Conservation (phyloP, 257 asterid genomes). For the Ajuga chamaepitys region DNA sequence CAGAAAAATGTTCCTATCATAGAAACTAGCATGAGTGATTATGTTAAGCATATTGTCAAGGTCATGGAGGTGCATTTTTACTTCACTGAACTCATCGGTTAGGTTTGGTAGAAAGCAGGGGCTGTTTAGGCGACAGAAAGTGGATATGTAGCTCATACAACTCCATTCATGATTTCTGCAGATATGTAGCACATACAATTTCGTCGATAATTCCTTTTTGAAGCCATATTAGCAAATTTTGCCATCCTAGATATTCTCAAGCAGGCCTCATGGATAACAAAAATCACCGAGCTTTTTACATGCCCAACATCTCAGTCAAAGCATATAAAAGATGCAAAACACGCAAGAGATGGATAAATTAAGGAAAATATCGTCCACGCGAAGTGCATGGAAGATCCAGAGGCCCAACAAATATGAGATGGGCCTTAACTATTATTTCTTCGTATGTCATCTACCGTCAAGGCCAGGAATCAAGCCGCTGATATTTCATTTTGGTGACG, state of each 20-base stretch:
- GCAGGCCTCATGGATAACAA: background rate
- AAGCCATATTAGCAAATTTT: background rate
- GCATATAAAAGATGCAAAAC: background rate
- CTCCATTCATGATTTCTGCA: no score
- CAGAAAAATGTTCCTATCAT: background rate
- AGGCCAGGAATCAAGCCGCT: background rate
- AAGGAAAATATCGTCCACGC: background rate
- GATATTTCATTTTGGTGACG: background rate
- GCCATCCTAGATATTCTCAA: background rate
- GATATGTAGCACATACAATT: background rate
- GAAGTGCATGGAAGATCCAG: background rate
- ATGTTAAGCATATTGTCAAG: background rate
- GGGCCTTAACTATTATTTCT: background rate
- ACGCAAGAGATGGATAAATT: background rate
- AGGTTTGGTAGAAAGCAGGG: background rate
- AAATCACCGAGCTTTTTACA: background rate
- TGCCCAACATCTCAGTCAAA: background rate
- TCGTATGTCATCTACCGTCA: background rate
- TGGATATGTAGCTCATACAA: background rate
- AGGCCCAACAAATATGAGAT: background rate
- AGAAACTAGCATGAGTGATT: background rate
- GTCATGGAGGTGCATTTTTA: background rate
- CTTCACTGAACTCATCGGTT: background rate
- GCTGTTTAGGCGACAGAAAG: background rate
- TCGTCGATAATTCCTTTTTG: background rate